Evolutionary conservation across 192 early-diverging fungal genomes (phyloP).

Genomic region (Rhizophagus clarus): DNA sequence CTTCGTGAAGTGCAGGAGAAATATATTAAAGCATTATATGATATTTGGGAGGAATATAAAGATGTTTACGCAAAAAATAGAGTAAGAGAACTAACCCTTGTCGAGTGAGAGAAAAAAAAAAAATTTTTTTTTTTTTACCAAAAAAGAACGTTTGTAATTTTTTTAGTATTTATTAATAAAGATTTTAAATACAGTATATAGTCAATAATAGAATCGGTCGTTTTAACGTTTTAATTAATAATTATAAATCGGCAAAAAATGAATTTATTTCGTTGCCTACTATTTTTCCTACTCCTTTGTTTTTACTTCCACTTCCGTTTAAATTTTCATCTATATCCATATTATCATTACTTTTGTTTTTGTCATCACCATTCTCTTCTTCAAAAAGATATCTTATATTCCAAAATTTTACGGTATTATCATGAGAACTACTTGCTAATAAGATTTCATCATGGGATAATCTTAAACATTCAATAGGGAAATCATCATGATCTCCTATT

Average conservation of each 20-base stretch:
- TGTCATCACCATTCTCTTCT: slow-evolving; percentile 49
- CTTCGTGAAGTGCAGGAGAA: slow-evolving; percentile 60
- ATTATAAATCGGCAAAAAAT: neutral
- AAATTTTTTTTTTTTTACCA: neutral
- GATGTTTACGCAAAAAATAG: slow-evolving; percentile 69
- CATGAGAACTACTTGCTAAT: slow-evolving; percentile 85
- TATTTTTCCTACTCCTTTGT: neutral
- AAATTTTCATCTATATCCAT: slow-evolving; percentile 28
- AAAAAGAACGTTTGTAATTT: neutral
- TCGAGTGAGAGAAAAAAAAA: slow-evolving; percentile 51
- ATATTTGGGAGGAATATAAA: slow-evolving; percentile 71
- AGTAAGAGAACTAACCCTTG: slow-evolving; percentile 62
- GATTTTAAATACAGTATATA: no score
- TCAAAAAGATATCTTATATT: slow-evolving; percentile 68
- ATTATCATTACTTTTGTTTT: slow-evolving; percentile 48
- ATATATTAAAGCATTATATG: slow-evolving; percentile 68
- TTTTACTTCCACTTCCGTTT: neutral
- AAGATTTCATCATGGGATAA: slow-evolving; percentile 72
- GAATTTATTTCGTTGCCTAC: neutral
- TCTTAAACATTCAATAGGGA: slow-evolving; percentile 85
- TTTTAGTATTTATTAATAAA: neutral
- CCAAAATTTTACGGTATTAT: slow-evolving; percentile 89
- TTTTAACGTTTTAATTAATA: no score
- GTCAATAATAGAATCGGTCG: no score
- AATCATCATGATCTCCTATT: slow-evolving; percentile 85